Evolutionary conservation across 73 alveolate species (phyloP).

Genomic region (Blepharisma stoltei): DNA sequence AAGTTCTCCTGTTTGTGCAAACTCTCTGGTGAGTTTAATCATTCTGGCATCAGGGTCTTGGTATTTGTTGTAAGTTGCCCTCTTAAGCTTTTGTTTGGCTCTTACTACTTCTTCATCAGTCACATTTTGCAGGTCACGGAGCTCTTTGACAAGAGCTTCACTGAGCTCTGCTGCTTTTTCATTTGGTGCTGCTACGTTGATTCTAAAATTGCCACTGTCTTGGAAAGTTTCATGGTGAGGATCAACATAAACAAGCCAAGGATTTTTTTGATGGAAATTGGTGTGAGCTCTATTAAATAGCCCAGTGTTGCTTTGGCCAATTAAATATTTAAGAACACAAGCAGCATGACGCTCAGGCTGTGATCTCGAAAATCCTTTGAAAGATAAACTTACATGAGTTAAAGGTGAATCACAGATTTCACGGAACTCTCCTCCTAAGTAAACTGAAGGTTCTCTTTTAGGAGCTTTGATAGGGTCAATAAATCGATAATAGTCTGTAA

Average conservation of each 20-base stretch:
- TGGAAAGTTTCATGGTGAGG: not conserved
- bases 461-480: constrained; percentile 3
- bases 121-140: not conserved
- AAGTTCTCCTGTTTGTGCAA: not conserved
- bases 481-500: not conserved
- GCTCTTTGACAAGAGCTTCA: constrained; percentile 3
- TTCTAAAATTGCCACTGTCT: constrained; percentile 19
- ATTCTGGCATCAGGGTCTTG: constrained; percentile 14
- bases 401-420: not conserved
- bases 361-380: not conserved
- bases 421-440: constrained; percentile 4
- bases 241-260: not conserved
- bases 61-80: not conserved
- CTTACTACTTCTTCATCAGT: constrained; percentile 22
- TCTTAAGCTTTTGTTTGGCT: not conserved
- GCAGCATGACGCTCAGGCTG: constrained; percentile 13
- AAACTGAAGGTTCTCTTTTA: not conserved
- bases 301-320: not conserved
- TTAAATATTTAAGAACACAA: not conserved
- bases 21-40: not conserved
- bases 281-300: not conserved
- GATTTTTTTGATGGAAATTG: not conserved
- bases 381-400: constrained; percentile 2
- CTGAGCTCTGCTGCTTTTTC: not conserved
- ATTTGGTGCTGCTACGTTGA: not conserved